Conservation (phyloP, 108 stramenopile genomes). For the Craspedostauros australis region DNA sequence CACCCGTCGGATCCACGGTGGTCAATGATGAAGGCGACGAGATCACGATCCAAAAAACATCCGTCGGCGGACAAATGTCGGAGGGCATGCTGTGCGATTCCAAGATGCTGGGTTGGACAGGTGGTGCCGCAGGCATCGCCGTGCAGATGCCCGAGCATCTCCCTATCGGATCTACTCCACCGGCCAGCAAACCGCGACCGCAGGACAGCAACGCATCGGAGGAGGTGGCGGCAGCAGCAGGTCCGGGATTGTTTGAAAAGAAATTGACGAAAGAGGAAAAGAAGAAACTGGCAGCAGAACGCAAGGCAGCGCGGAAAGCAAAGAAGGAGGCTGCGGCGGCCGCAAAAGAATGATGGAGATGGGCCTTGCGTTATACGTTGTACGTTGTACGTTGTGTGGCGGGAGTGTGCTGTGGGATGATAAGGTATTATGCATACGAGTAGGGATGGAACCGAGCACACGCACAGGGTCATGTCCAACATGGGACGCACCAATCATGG, state of each 20-base stretch:
- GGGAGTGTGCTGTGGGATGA: no score
- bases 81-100: conserved; percentile 92
- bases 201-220: conserved; percentile 12
- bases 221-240: conserved; percentile 18
- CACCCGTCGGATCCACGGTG: conserved; percentile 56
- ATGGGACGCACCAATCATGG: no score
- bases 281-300: conserved; percentile 75
- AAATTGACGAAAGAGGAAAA: conserved; percentile 90
- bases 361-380: no score
- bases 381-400: no score
- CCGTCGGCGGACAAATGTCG: conserved; percentile 69
- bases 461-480: no score
- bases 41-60: conserved; percentile 53
- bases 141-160: conserved; percentile 62
- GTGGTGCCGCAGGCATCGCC: conserved; percentile 70
- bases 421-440: no score
- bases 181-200: conserved; percentile 64
- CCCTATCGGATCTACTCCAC: conserved; percentile 57
- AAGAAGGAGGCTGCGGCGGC: conserved; percentile 74
- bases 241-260: conserved; percentile 66
- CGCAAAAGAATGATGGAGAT: no score
- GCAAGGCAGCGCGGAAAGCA: conserved; percentile 55
- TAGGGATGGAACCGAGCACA: no score
- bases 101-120: conserved; percentile 82
- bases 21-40: conserved; percentile 55